Base-by-base conservation (phyloP, 768 basidiomycete genomes). In the Boletus subcaerulescens region DNA sequence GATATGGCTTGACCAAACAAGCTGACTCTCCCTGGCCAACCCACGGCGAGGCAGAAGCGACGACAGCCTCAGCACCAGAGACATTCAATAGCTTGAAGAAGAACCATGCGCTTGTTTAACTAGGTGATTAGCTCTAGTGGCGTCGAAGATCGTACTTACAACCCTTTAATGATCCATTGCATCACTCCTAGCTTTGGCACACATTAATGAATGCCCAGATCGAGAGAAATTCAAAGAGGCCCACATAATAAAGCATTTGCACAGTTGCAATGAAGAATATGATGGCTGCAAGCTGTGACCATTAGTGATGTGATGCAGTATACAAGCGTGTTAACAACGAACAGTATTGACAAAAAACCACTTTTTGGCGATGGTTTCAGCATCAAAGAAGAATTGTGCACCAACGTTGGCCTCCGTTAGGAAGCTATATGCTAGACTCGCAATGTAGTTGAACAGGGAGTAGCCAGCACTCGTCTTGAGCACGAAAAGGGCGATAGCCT, bases 261-360 rank as follows among this genome's bases (percentile, higher is more conserved):
- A 94, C 83, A 60, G 91, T 88, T 26, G 93, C 92, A 61, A 97
- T 82, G 79, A 97, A 97, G 80, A 96, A 96, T 66, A 97, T 91
- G 70, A 96, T 89, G 18, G 87, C 80, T 11, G 80, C 65, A 39
- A 93, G 81, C 82, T 89, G 63, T 24, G 26, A 36, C 17, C 14
- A 39, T 65, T 50, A 68, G 50, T 50, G 29, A 59, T 56, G 48
- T 50, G 56, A 53, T 56, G 50, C 62, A 1, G 14, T 4, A 44
- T 14, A 48, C 38, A 47, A 60, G 45, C 11, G 14, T 18, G 40
- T 51, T 9, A 42, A 48, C 20, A 33, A 71, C 82, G 48, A 62
- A 86, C 86, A 48, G 83, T 85, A 68, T 87, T 89, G 58, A 91
- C 85, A 64, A 92, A 91, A 77, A 93, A 92, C 89, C 88, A 93